Conservation (phyloP, 2,329 filamentous ascomycete species). For the Epichloe hybrida region DNA sequence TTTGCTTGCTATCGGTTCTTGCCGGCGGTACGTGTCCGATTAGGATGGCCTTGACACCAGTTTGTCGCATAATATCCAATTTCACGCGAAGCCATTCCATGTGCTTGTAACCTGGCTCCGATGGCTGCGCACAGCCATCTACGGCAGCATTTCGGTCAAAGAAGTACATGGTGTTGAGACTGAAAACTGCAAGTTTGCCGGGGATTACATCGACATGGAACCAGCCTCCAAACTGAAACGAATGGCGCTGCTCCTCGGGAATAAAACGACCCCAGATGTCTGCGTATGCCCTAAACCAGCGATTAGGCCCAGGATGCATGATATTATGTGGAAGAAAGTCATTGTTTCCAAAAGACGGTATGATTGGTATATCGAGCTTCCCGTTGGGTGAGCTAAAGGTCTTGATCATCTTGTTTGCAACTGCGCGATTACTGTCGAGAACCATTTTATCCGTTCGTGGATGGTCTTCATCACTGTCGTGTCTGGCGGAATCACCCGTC, state of each 20-base stretch:
- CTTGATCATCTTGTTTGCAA: slow-evolving; percentile 64
- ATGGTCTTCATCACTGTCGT: slow-evolving; percentile 72
- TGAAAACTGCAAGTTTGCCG: slow-evolving; percentile 73
- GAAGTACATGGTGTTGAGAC: slow-evolving; percentile 92
- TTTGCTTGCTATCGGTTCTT: slow-evolving; percentile 67
- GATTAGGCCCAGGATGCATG: slow-evolving; percentile 70
- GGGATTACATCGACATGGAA: slow-evolving; percentile 90
- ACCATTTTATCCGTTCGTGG: slow-evolving; percentile 68
- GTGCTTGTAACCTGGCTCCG: slow-evolving; percentile 83
- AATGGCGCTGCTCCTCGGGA: slow-evolving; percentile 80
- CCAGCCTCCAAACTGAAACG: slow-evolving; percentile 87
- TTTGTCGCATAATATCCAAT: slow-evolving; percentile 65
- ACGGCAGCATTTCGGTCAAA: slow-evolving; percentile 89
- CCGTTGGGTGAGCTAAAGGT: slow-evolving; percentile 53
- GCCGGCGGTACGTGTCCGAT: slow-evolving; percentile 92
- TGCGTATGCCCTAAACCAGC: slow-evolving; percentile 65
- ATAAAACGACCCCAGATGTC: slow-evolving; percentile 79
- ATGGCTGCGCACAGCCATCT: slow-evolving; percentile 67
- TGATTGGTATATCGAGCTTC: slow-evolving; percentile 56
- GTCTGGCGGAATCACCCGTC: slow-evolving; percentile 82
- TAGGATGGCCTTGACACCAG: slow-evolving; percentile 86
- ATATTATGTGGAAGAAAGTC: slow-evolving; percentile 97
- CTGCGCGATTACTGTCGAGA: slow-evolving; percentile 58
- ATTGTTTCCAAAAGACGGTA: slow-evolving; percentile 93
- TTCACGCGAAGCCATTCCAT: slow-evolving; percentile 93